These are phyloP conservation scores for Botrytis tulipae DNA, from an alignment of 2,329 filamentous ascomycete genomes.

Conservation along the genomic window DNA sequence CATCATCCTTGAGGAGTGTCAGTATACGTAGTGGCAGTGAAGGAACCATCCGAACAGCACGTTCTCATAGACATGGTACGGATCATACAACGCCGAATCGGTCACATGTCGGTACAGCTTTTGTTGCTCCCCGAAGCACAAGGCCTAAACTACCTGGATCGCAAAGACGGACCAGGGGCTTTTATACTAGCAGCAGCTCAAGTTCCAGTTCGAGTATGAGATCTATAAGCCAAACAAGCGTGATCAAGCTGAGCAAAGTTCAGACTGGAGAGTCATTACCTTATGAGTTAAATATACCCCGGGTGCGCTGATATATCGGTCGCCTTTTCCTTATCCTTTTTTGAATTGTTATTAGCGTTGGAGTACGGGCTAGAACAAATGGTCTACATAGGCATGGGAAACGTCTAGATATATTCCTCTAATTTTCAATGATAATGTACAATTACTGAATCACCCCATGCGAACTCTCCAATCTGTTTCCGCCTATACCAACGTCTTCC, in stretches of 20 bases:
- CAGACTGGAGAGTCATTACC: constrained; percentile 32
- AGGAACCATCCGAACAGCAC: constrained; percentile 36
- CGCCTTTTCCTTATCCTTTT: background rate
- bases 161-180: constrained; percentile 30
- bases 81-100: constrained; percentile 23
- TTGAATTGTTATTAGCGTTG: constrained; percentile 31
- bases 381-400: constrained; percentile 6
- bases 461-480: constrained; percentile 1
- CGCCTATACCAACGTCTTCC: background rate
- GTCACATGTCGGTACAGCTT: constrained; percentile 31
- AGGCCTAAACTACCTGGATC: constrained; percentile 27
- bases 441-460: background rate
- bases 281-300: constrained; percentile 34
- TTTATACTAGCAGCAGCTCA: constrained; percentile 28
- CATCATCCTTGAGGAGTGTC: constrained; percentile 27
- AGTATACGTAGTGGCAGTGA: constrained; percentile 33
- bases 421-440: constrained; percentile 23
- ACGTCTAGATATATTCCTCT: constrained; percentile 12
- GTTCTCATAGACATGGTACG: constrained; percentile 25
- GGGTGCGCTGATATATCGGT: constrained; percentile 22
- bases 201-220: constrained; percentile 29
- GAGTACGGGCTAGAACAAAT: constrained; percentile 26
- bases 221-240: constrained; percentile 34
- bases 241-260: constrained; percentile 34
- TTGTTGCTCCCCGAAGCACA: constrained; percentile 33